These are phyloP conservation scores for Isoetes taiwanensis DNA, from an alignment of 75 land plant species.

Conservation along the genomic window DNA sequence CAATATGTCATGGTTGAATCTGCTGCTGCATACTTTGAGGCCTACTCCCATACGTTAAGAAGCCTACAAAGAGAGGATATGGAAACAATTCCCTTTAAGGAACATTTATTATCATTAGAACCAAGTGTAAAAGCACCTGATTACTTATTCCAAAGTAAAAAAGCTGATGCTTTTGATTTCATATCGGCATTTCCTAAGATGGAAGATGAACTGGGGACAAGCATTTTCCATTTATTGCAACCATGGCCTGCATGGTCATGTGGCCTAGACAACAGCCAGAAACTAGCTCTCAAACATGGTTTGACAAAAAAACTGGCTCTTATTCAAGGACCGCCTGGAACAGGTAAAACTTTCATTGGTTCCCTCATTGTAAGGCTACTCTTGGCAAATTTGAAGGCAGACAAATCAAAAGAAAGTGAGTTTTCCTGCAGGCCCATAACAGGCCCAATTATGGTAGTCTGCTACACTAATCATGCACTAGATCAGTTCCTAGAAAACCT, in stretches of 20 bases:
- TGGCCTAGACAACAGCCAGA: constrained; percentile 14
- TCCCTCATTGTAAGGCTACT: constrained; percentile 1
- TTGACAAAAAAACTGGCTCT: constrained; percentile 15
- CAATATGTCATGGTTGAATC: constrained; percentile 19
- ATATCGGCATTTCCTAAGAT: constrained; percentile 12
- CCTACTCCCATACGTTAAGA: constrained; percentile 19
- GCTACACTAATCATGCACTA: constrained; percentile 24
- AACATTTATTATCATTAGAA: constrained; percentile 13
- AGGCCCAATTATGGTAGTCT: constrained; percentile 15
- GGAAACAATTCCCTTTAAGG: constrained; percentile 16
- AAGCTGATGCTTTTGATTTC: constrained; percentile 10
- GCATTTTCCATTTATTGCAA: constrained; percentile 6
- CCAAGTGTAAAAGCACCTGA: background rate
- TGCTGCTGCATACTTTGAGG: constrained; percentile 15
- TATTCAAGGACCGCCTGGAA: constrained; percentile 28
- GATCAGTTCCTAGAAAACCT: constrained; percentile 22
- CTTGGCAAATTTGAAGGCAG: background rate
- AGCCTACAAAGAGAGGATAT: constrained; percentile 10
- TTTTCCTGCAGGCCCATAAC: too few species aligned
- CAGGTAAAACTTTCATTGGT: constrained; percentile 19
- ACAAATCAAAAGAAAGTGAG: background rate
- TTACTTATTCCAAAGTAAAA: constrained; percentile 7
- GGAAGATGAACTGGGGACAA: constrained; percentile 1
- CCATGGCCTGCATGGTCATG: constrained; percentile 17
- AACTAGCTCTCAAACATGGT: constrained; percentile 14